Base-by-base conservation (phyloP, 2,329 filamentous ascomycete genomes). In the Tolypocladium paradoxum region DNA sequence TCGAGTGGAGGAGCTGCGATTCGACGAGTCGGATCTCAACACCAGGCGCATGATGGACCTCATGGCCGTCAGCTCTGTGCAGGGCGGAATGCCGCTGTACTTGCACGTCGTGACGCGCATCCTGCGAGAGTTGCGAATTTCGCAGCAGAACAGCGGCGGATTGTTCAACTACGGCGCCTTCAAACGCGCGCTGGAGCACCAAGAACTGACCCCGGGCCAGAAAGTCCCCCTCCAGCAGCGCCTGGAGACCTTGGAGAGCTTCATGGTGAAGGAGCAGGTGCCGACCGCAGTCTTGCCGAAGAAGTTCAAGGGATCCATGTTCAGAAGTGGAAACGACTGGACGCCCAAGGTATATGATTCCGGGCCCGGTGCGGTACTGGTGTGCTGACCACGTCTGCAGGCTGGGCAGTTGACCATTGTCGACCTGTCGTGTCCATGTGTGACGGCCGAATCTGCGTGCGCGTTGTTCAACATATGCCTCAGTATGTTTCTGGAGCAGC, bases 391-490 rank as follows among this genome's bases (percentile, higher is more conserved):
- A 9, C 16, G 27, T 27, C 29, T 46, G 4, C 14, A 65, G 57
- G 49, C 63, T 7, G 65, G 68, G 4, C 65, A 66, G 35, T 61
- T 74, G 8, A 73, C 69, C 5, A 68, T 73, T 22, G 61, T 90
- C 6, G 88, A 93, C 60, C 70, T 93, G 0, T 87, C 82, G 0
- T 88, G 86, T 62, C 84, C 86, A 0, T 89, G 85, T 58, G 72
- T 90, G 6, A 83, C 83, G 0, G 66, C 81, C 0, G 78, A 83
- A 27, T 81, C 78, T 37, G 86, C 86, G 0, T 92, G 87, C 61
- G 74, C 79, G 0, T 70, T 92, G 0, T 92, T 92, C 66, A 83
- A 86, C 51, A 84, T 90, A 40, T 85, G 81, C 22, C 71, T 92
- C 1, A 75, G 75, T 2, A 68, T 88, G 0, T 89, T 88, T 61